phyloP scores from a whole-genome alignment of 1,284 basidiomycete genomes.

The Trametes hirsuta region DNA sequence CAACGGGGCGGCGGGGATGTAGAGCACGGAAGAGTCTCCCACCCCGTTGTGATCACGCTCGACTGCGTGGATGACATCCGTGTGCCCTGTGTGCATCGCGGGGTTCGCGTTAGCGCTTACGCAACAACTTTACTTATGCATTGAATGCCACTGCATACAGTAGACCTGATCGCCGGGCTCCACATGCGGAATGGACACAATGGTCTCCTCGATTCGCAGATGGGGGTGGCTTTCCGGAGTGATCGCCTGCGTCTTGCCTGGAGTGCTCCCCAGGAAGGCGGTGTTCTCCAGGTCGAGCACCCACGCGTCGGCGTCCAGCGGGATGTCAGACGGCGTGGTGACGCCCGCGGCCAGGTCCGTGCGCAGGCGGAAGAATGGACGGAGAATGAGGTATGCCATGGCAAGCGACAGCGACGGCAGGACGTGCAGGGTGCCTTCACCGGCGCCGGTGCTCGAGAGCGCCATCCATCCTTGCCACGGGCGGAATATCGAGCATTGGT shows the following conservation, averaged over 20 bases:
- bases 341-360: conserved; percentile 7
- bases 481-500: conserved; percentile 76
- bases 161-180: conserved; percentile 79
- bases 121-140: neutral
- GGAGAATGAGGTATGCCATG: conserved; percentile 72
- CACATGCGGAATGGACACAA: conserved; percentile 56
- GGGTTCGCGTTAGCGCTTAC: neutral
- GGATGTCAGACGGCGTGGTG: conserved; percentile 10
- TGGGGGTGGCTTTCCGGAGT: conserved; percentile 72
- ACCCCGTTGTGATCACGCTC: conserved; percentile 63
- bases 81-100: conserved; percentile 49
- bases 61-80: conserved; percentile 74
- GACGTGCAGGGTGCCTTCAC: conserved; percentile 69
- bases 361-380: conserved; percentile 70
- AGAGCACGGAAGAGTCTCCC: conserved; percentile 75
- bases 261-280: conserved; percentile 64
- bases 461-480: conserved; percentile 80
- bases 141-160: conserved; percentile 46
- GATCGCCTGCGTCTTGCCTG: conserved; percentile 69
- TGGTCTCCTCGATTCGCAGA: conserved; percentile 56
- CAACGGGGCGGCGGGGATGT: conserved; percentile 79
- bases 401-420: conserved; percentile 59
- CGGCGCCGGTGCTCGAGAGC: conserved; percentile 61
- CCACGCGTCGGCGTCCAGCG: conserved; percentile 57
- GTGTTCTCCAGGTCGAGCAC: conserved; percentile 61